A percentile compares a stretch with the other conserved stretches of the same genome.
phyloP scores from a whole-genome alignment of 2,329 filamentous ascomycete genomes.

The Drechslerella dactyloides region DNA sequence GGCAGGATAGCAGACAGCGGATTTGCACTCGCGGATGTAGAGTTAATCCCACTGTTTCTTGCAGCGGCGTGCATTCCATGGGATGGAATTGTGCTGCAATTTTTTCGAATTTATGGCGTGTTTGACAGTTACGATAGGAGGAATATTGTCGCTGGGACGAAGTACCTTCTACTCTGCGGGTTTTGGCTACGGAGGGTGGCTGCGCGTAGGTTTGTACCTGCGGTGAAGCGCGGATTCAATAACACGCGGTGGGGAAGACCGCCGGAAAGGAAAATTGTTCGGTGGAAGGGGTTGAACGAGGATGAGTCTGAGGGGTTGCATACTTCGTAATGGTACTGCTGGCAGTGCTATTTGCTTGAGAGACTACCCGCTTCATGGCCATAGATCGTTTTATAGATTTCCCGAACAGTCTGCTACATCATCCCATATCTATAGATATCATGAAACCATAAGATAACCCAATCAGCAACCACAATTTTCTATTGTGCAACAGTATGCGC shows the following conservation, averaged over 20 bases:
- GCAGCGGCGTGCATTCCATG: conserved; percentile 21
- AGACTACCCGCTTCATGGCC: too few relatives aligned
- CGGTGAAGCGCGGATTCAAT: neutral
- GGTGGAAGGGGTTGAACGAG: neutral
- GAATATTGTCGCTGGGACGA: neutral
- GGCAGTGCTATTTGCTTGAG: too few relatives aligned
- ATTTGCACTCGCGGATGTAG: conserved; percentile 5
- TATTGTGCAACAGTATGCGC: too few relatives aligned
- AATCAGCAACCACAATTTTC: too few relatives aligned
- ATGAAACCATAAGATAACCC: too few relatives aligned
- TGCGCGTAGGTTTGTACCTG: neutral
- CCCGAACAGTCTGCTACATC: too few relatives aligned
- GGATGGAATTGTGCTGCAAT: conserved; percentile 19
- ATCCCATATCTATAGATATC: too few relatives aligned
- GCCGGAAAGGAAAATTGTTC: neutral
- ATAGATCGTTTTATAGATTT: too few relatives aligned
- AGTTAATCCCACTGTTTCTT: conserved; percentile 11
- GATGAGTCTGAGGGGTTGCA: too few relatives aligned
- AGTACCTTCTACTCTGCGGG: conserved; percentile 17
- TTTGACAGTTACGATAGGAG: conserved; percentile 22
- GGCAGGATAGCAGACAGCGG: too few relatives aligned
- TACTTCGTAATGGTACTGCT: too few relatives aligned
- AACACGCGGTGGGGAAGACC: neutral
- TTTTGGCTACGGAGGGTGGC: conserved; percentile 9
- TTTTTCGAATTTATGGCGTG: conserved; percentile 15